Base-by-base conservation (phyloP, 257 asterid genomes). In the Solanum etuberosum region DNA sequence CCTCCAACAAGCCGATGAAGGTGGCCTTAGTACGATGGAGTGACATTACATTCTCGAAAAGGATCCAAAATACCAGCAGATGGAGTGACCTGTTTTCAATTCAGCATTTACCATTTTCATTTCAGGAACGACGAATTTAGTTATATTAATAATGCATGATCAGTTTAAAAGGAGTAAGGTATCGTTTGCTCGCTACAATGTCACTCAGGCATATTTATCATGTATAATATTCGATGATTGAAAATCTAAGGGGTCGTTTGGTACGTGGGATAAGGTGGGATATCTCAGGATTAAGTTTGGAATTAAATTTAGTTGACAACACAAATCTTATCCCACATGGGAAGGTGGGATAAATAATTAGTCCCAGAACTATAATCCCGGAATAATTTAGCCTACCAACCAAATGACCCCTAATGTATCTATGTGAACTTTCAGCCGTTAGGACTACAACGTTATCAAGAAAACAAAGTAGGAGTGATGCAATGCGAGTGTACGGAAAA, bases 11-110 rank as follows among this genome's bases (percentile, higher is more conserved):
- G 29, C 99, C 99, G 57, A 97, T 92, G 92, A 97, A 90, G 86
- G 98, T 95, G n/a, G 97, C 99, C 86, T 94, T 97, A 3, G 98
- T 92, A 48, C 99, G 94, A 85, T 97, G 99, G 0, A 97, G 93
- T 2, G 99, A 93, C 99, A 95, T 94, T 9, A 94, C 99, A 51
- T 97, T 97, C 95, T 97, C 98, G 57, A 94, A 97, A 57, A 95
- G 96, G 89, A 97, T 95, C 98, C 98, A 97, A 67, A 95, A 94
- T 42, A 95, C 94, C 59, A 97, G 78, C 96, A 97, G 77, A 88
- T 97, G 99, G n/a, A 97, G 90, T 7, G 99, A 97, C 92, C 99
- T 95, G 87, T 85, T 48, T 1, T 2, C 40, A 4, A 9, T 67
- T 37, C 68, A 63, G 57, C 15, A 16, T 67, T 13, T 67, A 12